These are phyloP conservation scores for Aquanectria penicillioides DNA, from an alignment of 2,329 filamentous ascomycete species.

Conservation along the genomic window DNA sequence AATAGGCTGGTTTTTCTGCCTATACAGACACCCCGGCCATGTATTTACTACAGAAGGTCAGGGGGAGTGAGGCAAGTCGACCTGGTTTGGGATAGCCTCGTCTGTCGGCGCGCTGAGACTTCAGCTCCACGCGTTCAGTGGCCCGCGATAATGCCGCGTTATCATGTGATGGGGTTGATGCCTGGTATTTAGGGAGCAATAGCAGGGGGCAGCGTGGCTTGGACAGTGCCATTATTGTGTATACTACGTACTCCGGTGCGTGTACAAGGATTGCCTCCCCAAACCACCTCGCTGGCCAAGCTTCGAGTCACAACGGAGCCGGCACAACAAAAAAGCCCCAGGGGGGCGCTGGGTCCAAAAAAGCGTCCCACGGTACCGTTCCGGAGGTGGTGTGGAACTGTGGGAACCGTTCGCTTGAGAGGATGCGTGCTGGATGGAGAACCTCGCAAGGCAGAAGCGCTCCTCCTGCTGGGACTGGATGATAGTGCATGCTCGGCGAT, in stretches of 20 bases:
- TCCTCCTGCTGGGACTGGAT: constrained; percentile 38
- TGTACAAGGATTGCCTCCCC: constrained; percentile 12
- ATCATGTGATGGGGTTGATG: constrained; percentile 31
- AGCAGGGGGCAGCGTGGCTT: background rate
- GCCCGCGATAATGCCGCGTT: constrained; percentile 15
- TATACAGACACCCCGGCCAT: constrained; percentile 33
- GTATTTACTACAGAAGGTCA: background rate
- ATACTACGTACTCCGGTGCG: background rate
- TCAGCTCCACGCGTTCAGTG: constrained; percentile 25
- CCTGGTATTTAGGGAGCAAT: constrained; percentile 4
- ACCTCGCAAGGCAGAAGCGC: constrained; percentile 40
- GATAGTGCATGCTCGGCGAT: constrained; percentile 38
- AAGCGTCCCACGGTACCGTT: background rate
- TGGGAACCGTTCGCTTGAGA: constrained; percentile 17
- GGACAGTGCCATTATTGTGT: background rate
- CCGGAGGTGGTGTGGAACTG: constrained; percentile 22
- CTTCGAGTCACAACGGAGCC: constrained; percentile 15
- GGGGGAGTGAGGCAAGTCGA: constrained; percentile 33
- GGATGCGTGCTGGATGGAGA: constrained; percentile 20
- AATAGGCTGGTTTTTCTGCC: constrained; percentile 32
- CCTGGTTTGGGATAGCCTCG: constrained; percentile 36
- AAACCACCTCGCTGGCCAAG: background rate
- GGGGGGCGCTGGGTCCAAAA: no score
- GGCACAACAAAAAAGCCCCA: background rate
- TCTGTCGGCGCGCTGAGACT: constrained; percentile 26